Conservation (phyloP, 2,329 filamentous ascomycete genomes). For the Colletotrichum cordylinicola region DNA sequence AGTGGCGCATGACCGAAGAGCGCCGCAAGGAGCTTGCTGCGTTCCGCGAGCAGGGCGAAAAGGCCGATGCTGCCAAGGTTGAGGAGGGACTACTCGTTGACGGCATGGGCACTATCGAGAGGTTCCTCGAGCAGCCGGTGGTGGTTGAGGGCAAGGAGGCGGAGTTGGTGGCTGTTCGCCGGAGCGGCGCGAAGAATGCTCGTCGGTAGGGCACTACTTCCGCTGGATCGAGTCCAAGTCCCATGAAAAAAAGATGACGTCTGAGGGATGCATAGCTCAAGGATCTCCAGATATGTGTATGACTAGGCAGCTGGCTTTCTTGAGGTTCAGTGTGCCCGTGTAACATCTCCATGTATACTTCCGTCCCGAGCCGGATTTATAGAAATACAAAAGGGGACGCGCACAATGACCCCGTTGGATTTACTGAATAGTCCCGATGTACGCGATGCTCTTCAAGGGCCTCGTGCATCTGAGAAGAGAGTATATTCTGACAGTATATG, state of each 20-base stretch:
- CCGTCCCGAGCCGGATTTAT: constrained; percentile 1
- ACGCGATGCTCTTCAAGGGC: not conserved
- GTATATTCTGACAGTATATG: too few relatives aligned
- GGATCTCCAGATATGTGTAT: not conserved
- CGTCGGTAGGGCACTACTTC: not conserved
- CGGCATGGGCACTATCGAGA: constrained; percentile 55
- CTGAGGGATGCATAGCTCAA: not conserved
- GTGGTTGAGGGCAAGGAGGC: constrained; percentile 35
- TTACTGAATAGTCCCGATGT: not conserved
- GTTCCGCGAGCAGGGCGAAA: constrained; percentile 53
- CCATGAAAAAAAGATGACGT: not conserved
- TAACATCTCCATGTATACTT: constrained; percentile 23
- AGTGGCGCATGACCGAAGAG: constrained; percentile 81
- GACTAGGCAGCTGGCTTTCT: constrained; percentile 9
- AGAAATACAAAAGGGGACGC: constrained; percentile 8
- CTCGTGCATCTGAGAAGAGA: not conserved
- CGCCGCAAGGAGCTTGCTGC: constrained; percentile 70
- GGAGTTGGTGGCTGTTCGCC: constrained; percentile 31
- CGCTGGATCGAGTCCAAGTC: not conserved
- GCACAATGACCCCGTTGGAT: not conserved
- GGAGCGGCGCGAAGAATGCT: not conserved
- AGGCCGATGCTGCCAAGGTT: constrained; percentile 60
- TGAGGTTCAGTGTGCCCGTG: constrained; percentile 4
- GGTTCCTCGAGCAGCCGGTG: constrained; percentile 32
- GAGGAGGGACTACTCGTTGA: constrained; percentile 64